Evolutionary conservation across 2,329 filamentous ascomycete genomes (phyloP).

Genomic region (Penicillium concentricum): DNA sequence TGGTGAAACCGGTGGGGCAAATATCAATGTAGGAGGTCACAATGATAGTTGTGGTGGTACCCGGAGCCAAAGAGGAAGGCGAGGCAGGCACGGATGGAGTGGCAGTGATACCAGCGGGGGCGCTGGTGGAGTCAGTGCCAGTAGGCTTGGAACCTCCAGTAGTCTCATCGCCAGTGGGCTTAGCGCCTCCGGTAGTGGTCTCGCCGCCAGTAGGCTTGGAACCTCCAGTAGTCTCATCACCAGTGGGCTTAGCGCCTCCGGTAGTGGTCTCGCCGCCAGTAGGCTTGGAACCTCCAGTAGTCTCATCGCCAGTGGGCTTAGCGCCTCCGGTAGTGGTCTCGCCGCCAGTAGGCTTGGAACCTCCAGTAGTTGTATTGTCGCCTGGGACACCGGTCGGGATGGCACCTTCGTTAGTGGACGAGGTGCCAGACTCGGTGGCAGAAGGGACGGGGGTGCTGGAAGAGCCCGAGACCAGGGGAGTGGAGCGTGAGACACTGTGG

Average conservation of each 20-base stretch:
- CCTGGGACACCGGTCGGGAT: neutral
- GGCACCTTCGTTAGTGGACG: neutral
- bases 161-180: neutral
- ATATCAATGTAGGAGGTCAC: slow-evolving; percentile 44
- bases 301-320: neutral
- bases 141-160: slow-evolving; percentile 3
- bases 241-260: neutral
- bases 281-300: neutral
- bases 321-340: neutral
- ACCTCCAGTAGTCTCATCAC: neutral
- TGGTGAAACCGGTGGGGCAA: slow-evolving; percentile 45
- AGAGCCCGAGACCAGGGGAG: neutral
- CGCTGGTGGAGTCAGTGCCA: slow-evolving; percentile 8
- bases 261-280: neutral
- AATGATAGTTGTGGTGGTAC: slow-evolving; percentile 38
- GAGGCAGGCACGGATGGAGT: slow-evolving; percentile 14
- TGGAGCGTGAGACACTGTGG: neutral
- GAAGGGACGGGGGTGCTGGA: neutral
- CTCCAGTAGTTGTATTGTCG: neutral
- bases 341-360: neutral
- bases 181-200: neutral
- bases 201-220: neutral
- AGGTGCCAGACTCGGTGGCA: neutral
- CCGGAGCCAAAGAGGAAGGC: slow-evolving; percentile 18
- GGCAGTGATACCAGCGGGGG: slow-evolving; percentile 7